A percentile compares a stretch with the other conserved stretches of the same genome.
Conservation (phyloP, 257 asterid genomes). For the Dorcoceras hygrometricum region DNA sequence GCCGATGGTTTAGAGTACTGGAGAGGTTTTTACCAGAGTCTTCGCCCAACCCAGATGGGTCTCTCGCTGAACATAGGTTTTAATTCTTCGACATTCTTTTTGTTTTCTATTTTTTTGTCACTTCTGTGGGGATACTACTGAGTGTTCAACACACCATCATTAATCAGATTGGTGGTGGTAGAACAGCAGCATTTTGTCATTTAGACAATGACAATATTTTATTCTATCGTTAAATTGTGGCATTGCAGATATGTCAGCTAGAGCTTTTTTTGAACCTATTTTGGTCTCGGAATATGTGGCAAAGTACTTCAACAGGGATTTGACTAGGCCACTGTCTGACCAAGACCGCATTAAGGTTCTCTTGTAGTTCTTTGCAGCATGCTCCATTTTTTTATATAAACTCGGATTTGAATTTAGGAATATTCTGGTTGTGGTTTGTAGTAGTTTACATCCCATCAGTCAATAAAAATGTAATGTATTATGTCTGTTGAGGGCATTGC, state of each 20-base stretch:
- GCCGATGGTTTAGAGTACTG: constrained; percentile 66
- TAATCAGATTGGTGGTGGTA: neutral
- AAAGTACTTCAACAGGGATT: constrained; percentile 36
- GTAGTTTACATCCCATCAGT: neutral
- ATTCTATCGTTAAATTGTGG: neutral
- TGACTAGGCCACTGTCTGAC: constrained; percentile 40
- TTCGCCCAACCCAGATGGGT: constrained; percentile 93
- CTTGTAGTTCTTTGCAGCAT: neutral
- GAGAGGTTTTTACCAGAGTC: constrained; percentile 80
- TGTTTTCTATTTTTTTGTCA: neutral
- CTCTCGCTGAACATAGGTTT: constrained; percentile 74
- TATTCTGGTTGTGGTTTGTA: neutral
- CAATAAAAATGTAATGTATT: constrained; percentile 4
- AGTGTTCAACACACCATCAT: neutral
- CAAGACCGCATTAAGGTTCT: constrained; percentile 69
- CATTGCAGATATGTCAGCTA: constrained; percentile 76
- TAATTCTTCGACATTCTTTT: neutral
- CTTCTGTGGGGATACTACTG: neutral
- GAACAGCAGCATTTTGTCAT: neutral
- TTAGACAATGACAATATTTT: neutral
- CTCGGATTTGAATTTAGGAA: neutral
- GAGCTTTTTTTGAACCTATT: constrained; percentile 63
- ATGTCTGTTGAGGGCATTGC: neutral
- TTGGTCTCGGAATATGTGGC: constrained; percentile 36
- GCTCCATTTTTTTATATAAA: neutral